Evolutionary conservation across 2,329 filamentous ascomycete genomes (phyloP), one percentile per base, ranked within the genome.

Genomic region (Triangularia setosa): DNA sequence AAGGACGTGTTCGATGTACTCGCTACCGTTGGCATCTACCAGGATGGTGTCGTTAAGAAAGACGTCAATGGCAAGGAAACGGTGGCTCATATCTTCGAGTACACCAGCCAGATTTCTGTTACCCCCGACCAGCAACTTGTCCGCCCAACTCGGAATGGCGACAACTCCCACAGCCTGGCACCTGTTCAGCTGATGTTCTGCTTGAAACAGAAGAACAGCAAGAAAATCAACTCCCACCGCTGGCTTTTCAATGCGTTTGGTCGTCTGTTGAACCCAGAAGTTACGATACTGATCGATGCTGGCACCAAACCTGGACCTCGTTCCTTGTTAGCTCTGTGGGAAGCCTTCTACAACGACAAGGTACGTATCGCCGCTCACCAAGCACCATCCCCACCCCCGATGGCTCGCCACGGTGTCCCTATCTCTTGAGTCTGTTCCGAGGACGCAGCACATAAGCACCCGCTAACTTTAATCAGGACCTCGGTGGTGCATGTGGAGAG

Each of bases 161-260:
- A 35, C 71, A 92, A 96, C 71, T 87, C 88, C 73, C 83, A 90
- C 9, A 72, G 97, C 91, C 3, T 84, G 40, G 93, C 94, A 2
- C 94, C 94, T 0, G 93, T 97, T 16, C 94, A 98, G 83, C 96
- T 97, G 89, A 97, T 98, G 78, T 97, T 98, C 83, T 97, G 94
- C 75, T 79, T 98, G 77, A 98, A 98, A 84, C 91, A 95, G 77
- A 94, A 96, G 87, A 97, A 98, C 83, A 96, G 84, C 81, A 97
- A 97, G 84, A 98, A 97, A 86, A 97, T 97, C 82, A 97, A 97
- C 82, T 97, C 94, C 23, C 94, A 98, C 77, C 85, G 94, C 82
- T 97, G 94, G 94, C 84, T 97, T 25, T 97, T 97, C 80, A 97
- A 96, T 71, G 94, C 91, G 52, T 97, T 98, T 77, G 94, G 94